These are phyloP conservation scores for Sphaerosporella brunnea DNA, from an alignment of 495 filamentous ascomycete species.

Conservation along the genomic window DNA sequence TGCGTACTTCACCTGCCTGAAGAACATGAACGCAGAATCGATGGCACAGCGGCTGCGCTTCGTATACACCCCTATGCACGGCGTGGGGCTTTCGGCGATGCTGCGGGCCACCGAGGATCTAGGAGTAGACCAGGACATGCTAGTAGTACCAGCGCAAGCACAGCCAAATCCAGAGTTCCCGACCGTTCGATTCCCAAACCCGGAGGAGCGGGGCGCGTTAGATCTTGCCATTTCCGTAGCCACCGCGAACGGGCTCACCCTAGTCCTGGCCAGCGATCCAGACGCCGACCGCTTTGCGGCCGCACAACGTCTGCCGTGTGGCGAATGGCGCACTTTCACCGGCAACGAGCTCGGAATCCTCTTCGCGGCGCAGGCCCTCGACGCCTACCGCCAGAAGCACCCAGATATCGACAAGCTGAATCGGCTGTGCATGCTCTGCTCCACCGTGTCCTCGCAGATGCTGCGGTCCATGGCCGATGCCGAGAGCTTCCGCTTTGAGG, in stretches of 20 bases:
- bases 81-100: conserved; percentile 40
- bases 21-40: conserved; percentile 9
- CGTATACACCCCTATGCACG: conserved; percentile 56
- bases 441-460: conserved; percentile 51
- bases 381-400: conserved; percentile 26
- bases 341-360: conserved; percentile 54
- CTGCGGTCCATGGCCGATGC: conserved; percentile 39
- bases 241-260: conserved; percentile 30
- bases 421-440: conserved; percentile 39
- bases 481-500: conserved; percentile 40
- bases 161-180: conserved; percentile 51
- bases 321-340: conserved; percentile 45
- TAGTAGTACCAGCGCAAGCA: conserved; percentile 34
- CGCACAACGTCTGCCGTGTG: conserved; percentile 39
- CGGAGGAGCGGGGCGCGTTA: conserved; percentile 53
- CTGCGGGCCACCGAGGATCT: conserved; percentile 32
- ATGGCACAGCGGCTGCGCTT: conserved; percentile 26
- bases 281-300: conserved; percentile 57
- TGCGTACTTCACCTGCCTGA: conserved; percentile 32
- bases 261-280: conserved; percentile 52
- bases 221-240: conserved; percentile 43
- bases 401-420: conserved; percentile 12
- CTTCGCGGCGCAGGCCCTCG: conserved; percentile 40
- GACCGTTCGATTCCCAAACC: conserved; percentile 53
- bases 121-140: conserved; percentile 30